Evolutionary conservation across 306 rosid genomes (phyloP).

Genomic region (Vicia villosa): DNA sequence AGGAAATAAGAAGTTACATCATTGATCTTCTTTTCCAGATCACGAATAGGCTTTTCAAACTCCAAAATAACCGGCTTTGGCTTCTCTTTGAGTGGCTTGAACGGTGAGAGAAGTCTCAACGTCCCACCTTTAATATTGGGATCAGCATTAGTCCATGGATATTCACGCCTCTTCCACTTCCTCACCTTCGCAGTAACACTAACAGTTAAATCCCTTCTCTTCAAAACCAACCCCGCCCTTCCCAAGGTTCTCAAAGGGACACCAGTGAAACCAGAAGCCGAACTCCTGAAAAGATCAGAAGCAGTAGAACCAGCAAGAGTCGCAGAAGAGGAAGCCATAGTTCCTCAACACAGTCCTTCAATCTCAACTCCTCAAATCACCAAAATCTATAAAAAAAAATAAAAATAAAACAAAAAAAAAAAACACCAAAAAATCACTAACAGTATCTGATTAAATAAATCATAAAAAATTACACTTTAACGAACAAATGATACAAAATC

Average conservation of each 20-base stretch:
- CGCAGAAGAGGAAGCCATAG: constrained; percentile 75
- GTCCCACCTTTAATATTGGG: constrained; percentile 84
- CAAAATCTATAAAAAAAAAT: too few species aligned
- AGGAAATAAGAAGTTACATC: constrained; percentile 56
- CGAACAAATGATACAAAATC: constrained; percentile 8
- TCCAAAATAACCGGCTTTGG: constrained; percentile 76
- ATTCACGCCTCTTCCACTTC: constrained; percentile 80
- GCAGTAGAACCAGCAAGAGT: constrained; percentile 59
- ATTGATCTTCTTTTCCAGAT: constrained; percentile 76
- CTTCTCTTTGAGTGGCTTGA: constrained; percentile 83
- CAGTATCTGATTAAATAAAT: neutral
- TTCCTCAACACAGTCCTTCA: constrained; percentile 48
- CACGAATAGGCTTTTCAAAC: constrained; percentile 78
- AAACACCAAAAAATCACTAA: constrained; percentile 15
- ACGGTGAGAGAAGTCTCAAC: constrained; percentile 66
- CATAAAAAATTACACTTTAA: neutral
- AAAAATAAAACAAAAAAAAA: constrained; percentile 28
- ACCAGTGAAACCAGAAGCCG: constrained; percentile 63
- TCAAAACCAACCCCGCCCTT: constrained; percentile 50
- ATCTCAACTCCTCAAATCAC: constrained; percentile 39
- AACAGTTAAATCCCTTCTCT: constrained; percentile 52
- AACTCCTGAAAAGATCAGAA: constrained; percentile 85
- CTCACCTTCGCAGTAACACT: constrained; percentile 60
- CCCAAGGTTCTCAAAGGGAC: constrained; percentile 72
- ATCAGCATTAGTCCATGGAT: constrained; percentile 88